Evolutionary conservation across 257 asterid species (phyloP), one percentile per base, ranked within the genome.

Genomic region (Solanum habrochaites): DNA sequence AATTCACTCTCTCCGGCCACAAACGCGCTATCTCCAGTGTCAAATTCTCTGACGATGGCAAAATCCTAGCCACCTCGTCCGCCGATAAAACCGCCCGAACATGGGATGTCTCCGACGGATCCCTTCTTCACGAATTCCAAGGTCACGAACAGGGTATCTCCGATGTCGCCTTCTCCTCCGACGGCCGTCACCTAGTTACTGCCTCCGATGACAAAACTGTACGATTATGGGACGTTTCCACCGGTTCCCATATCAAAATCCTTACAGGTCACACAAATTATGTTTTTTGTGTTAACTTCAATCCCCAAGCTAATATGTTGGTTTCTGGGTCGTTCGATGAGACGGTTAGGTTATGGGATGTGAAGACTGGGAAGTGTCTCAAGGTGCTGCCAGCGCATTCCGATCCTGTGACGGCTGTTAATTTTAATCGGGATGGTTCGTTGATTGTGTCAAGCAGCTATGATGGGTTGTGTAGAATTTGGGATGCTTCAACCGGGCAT

Each of bases 401-500:
- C 1, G 99, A 97, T 81, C 98, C 99, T 1, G 99, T 97, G 4
- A 97, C 98, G 14, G 95, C 98, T 13, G 98, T 96, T 29, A 85
- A 92, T 88, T 97, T 93, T 87, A 96, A 93, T 86, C 88, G 94
- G 89, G 99, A 97, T 35, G 99, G 99, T 6, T 87, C 96, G 12
- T 45, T 94, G 89, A 96, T 97, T 32, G 98, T 96, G 7, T 91
- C 98, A 25, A 94, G 99, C 67, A 96, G 99, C 82, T 96, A 95
- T 83, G 99, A 97, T 90, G 99, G 99, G 85, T 91, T 97, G 83
- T 97, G 99, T 87, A 92, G 99, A 94, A 93, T 97, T 89, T 96
- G 99, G 99, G 98, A 97, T 90, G 94, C 98, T 85, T 91, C 98
- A 18, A 97, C 99, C 37, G 99, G 99, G 62, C 98, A 95, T 90